phyloP scores from a whole-genome alignment of 2,329 filamentous ascomycete genomes.

The Paecilomyces formosus region DNA sequence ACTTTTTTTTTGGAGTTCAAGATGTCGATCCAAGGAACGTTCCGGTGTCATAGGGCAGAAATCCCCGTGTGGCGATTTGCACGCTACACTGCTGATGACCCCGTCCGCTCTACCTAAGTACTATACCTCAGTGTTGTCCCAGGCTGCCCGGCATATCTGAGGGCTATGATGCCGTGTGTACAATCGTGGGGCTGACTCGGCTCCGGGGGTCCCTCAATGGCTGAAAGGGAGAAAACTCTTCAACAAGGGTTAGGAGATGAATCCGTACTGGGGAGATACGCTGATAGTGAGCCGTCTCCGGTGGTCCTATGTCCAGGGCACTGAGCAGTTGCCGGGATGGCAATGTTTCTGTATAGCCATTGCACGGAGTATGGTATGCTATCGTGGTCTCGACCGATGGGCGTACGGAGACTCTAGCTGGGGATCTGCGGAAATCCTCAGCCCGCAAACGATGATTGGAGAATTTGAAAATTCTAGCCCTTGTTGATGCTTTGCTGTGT shows the following conservation, averaged over 20 bases:
- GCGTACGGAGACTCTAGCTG: not conserved
- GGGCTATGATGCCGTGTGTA: not conserved
- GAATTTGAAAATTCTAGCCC: not conserved
- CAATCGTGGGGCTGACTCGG: not conserved
- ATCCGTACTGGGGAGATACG: not conserved
- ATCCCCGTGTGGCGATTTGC: not conserved
- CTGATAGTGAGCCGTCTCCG: not conserved
- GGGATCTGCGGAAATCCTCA: not conserved
- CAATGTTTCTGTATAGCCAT: not conserved
- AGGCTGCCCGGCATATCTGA: not conserved
- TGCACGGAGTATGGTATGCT: not conserved
- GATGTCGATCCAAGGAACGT: not conserved
- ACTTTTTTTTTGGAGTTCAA: not conserved
- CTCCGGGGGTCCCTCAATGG: not conserved
- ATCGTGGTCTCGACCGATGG: not conserved
- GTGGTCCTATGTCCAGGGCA: not conserved
- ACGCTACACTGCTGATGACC: not conserved
- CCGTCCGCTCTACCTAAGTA: not conserved
- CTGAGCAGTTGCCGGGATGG: not conserved
- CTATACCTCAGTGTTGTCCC: not conserved
- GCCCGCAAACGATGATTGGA: not conserved
- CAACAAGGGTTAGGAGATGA: not conserved
- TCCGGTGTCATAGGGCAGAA: not conserved
- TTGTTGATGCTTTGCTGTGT: not conserved
- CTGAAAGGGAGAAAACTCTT: not conserved